These are phyloP conservation scores for Ehretia macrophylla DNA, from an alignment of 257 asterid species.

Conservation along the genomic window DNA sequence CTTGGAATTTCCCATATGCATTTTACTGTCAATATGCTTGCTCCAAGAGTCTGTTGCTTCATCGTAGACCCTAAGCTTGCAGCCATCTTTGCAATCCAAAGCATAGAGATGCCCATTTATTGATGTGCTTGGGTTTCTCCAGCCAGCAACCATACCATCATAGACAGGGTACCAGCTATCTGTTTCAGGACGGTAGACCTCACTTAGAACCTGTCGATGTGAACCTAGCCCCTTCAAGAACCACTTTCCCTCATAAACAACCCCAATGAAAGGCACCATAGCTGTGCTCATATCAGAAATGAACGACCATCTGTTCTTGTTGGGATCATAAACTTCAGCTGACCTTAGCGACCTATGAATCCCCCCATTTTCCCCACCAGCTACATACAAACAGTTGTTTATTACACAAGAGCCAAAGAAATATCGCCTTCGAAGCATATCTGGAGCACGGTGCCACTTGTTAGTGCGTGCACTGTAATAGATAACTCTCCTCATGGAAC, in stretches of 20 bases:
- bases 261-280: constrained; percentile 36
- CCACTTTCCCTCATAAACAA: constrained; percentile 19
- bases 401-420: constrained; percentile 37
- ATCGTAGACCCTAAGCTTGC: constrained; percentile 16
- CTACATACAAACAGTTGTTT: constrained; percentile 36
- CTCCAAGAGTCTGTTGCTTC: constrained; percentile 15
- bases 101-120: constrained; percentile 14
- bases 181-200: constrained; percentile 17
- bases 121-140: constrained; percentile 21
- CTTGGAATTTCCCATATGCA: constrained; percentile 17
- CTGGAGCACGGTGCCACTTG: constrained; percentile 49
- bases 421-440: constrained; percentile 39
- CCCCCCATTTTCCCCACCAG: constrained; percentile 44
- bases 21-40: constrained; percentile 16
- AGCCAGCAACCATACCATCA: constrained; percentile 17
- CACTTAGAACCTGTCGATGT: constrained; percentile 17
- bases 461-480: constrained; percentile 38
- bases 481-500: constrained; percentile 41
- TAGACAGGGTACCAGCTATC: constrained; percentile 15
- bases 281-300: constrained; percentile 37
- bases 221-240: constrained; percentile 20
- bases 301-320: constrained; percentile 37
- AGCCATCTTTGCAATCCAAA: constrained; percentile 20
- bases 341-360: constrained; percentile 35
- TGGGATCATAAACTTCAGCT: constrained; percentile 42